Evolutionary conservation across 441 rosid genomes (phyloP), one percentile per base, ranked within the genome.

Genomic region (Gossypium davidsonii): DNA sequence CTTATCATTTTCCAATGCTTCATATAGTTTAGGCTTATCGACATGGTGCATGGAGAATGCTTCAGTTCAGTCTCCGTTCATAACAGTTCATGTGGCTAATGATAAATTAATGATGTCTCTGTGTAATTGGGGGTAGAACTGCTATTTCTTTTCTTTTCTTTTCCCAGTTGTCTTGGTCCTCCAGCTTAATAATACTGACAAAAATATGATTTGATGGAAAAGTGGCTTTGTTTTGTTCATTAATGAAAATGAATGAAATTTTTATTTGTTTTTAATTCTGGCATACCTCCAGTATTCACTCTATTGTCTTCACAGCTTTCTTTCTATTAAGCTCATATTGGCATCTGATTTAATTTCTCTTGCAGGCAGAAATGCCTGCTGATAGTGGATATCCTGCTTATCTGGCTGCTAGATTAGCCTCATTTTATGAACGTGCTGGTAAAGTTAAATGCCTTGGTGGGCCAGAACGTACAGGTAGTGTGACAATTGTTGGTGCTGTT

Each of bases 321-420:
- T 42, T 55, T 42, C 31, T 46, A 53, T 46, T 42, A 55, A 49
- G 18, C 66, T 74, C 23, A 69, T 25, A 7, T 25, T 48, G 9
- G 1, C 12, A 74, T 49, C 37, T 71, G 25, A 70, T 49, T 69
- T 69, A 20, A 56, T 87, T 80, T 82, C 60, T 73, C 51, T 79
- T 78, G 51, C 87, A 96, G 98, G 98, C 98, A 49, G 99, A 96
- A 87, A 96, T 96, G 99, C 99, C 99, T 79, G 99, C 99, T 18
- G 99, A 95, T 79, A 93, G 99, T 85, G 99, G 99, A 72, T 96
- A 96, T 86, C 99, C 99, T 76, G 99, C 99, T 76, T 96, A 91
- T 78, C 85, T 95, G 76, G 99, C 99, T 3, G 97, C 99, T 57
- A 96, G 98, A 83, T 83, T 95, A 61, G 99, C 99, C 25, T 96